Conservation (phyloP, 352 stramenopile genomes). For the Globisporangium emineosum region DNA sequence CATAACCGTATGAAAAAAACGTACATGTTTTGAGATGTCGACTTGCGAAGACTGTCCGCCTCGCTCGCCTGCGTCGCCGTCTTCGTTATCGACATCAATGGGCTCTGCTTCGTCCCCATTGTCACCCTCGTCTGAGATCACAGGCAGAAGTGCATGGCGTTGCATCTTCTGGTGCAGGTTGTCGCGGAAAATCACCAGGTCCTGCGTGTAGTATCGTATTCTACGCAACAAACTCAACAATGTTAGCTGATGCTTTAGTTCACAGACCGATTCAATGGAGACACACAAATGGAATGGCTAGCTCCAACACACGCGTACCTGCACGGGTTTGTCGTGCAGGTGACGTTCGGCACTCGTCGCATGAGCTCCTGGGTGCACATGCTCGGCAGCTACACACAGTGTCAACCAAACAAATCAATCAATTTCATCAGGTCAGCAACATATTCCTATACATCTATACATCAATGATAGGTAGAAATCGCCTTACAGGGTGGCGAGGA, state of each 20-base stretch:
- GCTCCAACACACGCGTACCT: constrained; percentile 33
- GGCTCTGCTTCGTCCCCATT: constrained; percentile 16
- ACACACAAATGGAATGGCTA: too few relatives aligned
- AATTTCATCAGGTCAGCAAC: too few relatives aligned
- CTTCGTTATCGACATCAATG: constrained; percentile 10
- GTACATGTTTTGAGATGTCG: constrained; percentile 81
- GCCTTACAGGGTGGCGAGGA: constrained; percentile 77
- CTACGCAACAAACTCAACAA: constrained; percentile 18
- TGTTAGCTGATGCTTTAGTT: too few relatives aligned
- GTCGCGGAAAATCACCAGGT: constrained; percentile 92
- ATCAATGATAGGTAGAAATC: too few relatives aligned
- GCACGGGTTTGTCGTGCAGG: constrained; percentile 90
- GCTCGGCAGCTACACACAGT: constrained; percentile 57
- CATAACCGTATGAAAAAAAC: constrained; percentile 2
- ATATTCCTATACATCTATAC: too few relatives aligned
- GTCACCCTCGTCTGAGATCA: constrained; percentile 23
- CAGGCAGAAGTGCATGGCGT: constrained; percentile 77
- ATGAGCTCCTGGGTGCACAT: constrained; percentile 74
- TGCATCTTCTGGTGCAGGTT: constrained; percentile 92
- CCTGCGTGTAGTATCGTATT: constrained; percentile 91
- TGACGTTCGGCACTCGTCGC: constrained; percentile 68
- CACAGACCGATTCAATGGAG: too few relatives aligned
- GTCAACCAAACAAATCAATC: too few relatives aligned
- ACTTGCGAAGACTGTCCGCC: constrained; percentile 29
- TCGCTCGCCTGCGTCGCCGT: not conserved